Evolutionary conservation across 345 rosid genomes (phyloP), one percentile per base, ranked within the genome.

Genomic region (Eucalyptus cloeziana): DNA sequence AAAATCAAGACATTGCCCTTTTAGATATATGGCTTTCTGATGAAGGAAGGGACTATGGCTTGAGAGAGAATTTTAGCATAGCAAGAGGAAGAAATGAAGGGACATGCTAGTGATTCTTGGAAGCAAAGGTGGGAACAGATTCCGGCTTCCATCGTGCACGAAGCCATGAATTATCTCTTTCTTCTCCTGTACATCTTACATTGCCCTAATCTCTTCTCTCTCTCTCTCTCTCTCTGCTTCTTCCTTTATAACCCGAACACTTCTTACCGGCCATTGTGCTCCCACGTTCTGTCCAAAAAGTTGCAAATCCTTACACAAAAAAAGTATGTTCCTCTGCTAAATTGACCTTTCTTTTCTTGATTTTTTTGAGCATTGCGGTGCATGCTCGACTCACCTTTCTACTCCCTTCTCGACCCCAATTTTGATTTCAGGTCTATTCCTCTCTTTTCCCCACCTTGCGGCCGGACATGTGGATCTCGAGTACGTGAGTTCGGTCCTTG

Each of bases 71-170:
- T 67, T 10, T 10, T 37, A 21, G 27, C 5, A 10, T 37, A 19
- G 81, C 81, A 37, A 37, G 81, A 37, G 21, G 81, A 37, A 33
- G 13, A 33, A 37, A 71, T 19, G 81, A 17, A 71, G 58, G 56
- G 81, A 15, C 16, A 62, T 22, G 22, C 37, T 19, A 15, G 49
- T 88, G 85, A 60, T 45, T 22, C 89, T 87, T 87, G 13, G 90
- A 91, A 89, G 91, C 94, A 86, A 93, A 90, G 93, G 81, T 49
- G 54, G 89, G 92, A 90, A 91, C 90, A 10, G 87, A 92, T 92
- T 91, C 94, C 49, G 86, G 87, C 45, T 88, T 87, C 33, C 64
- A 71, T 86, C 16, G 40, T n/a, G 21, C 27, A 14, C 7, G 58
- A 40, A 83, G 24, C 71, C 47, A 54, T 89, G 21, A 83, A 43